phyloP scores from a whole-genome alignment of 2,329 filamentous ascomycete species.

The Talaromyces rugulosus region DNA sequence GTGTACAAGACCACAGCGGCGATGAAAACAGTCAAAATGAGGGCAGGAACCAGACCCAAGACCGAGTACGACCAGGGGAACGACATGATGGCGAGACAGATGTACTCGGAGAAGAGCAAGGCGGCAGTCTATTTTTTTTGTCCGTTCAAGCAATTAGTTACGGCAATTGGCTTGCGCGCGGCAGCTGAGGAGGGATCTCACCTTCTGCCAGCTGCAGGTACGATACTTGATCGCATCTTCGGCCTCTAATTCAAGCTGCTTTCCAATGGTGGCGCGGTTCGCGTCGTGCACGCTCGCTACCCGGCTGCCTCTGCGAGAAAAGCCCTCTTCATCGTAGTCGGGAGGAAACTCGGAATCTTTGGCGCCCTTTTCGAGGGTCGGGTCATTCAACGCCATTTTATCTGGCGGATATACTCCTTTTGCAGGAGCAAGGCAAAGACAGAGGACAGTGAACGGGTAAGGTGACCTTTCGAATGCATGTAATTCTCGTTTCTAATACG shows the following conservation, averaged over 20 bases:
- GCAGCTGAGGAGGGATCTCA: constrained; percentile 26
- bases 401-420: constrained; percentile 32
- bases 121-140: constrained; percentile 64
- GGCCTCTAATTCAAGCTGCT: constrained; percentile 73
- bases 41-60: constrained; percentile 77
- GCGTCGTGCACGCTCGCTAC: constrained; percentile 27
- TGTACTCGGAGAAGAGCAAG: constrained; percentile 90
- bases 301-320: constrained; percentile 17
- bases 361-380: constrained; percentile 13
- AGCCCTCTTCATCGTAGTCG: constrained; percentile 23
- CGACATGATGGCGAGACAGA: constrained; percentile 89
- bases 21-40: constrained; percentile 77
- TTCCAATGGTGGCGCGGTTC: constrained; percentile 48
- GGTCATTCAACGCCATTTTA: constrained; percentile 35
- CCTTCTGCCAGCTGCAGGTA: constrained; percentile 91
- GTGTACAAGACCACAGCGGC: constrained; percentile 81
- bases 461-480: constrained; percentile 31
- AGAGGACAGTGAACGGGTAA: constrained; percentile 19
- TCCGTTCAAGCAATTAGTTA: neutral
- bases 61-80: constrained; percentile 91
- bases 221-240: constrained; percentile 82
- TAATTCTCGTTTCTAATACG: constrained; percentile 12
- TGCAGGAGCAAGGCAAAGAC: constrained; percentile 26
- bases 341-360: constrained; percentile 15
- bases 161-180: constrained; percentile 5